Conservation (phyloP, 192 early-diverging fungal species). For the Mortierella hygrophila region DNA sequence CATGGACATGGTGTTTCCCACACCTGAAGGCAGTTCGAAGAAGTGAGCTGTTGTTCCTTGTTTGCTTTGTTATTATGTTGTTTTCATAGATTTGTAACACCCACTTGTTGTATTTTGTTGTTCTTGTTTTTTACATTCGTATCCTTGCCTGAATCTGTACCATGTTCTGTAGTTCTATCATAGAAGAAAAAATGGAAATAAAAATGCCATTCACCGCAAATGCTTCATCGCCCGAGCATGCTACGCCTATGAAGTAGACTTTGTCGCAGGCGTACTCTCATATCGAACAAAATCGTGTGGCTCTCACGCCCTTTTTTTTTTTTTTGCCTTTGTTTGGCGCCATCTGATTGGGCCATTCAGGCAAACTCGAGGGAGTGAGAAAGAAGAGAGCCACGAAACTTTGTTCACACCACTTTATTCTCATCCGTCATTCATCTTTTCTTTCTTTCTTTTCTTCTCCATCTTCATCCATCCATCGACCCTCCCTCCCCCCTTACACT, state of each 20-base stretch:
- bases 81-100: neutral
- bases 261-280: too few relatives aligned
- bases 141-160: neutral
- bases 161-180: neutral
- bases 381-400: neutral
- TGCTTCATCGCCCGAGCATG: too few relatives aligned
- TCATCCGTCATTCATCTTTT: neutral
- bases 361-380: neutral
- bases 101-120: neutral
- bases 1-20: constrained; percentile 17
- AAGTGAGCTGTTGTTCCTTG: neutral
- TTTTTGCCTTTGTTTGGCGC: constrained; percentile 1
- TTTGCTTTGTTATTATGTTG: neutral
- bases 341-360: neutral
- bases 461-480: neutral
- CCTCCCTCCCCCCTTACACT: neutral
- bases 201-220: too few relatives aligned
- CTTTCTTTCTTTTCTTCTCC: neutral
- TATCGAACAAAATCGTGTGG: too few relatives aligned
- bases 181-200: neutral
- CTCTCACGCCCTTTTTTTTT: neutral
- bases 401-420: neutral
- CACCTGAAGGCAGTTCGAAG: neutral
- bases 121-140: neutral
- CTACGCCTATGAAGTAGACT: too few relatives aligned